Evolutionary conservation across 805 yeast genomes (phyloP).

Genomic region (Metschnikowia chrysomelidarum): DNA sequence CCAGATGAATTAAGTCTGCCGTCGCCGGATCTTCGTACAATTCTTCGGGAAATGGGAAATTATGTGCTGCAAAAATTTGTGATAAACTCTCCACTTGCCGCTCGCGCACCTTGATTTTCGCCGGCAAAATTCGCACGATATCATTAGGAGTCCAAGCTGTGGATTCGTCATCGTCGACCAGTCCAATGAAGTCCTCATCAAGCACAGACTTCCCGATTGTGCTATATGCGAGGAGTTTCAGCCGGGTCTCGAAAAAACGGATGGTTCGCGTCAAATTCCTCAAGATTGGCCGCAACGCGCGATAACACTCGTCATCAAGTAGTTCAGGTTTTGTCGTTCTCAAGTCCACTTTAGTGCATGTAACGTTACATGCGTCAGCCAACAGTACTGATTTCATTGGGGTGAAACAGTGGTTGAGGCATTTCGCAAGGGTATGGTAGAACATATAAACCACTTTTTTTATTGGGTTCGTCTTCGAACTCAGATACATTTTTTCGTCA

Average conservation of each 20-base stretch:
- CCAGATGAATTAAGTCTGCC: conserved; percentile 15
- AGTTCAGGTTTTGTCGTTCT: conserved; percentile 20
- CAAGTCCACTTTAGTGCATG: conserved; percentile 33
- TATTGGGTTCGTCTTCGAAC: conserved; percentile 26
- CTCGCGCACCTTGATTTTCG: conserved; percentile 16
- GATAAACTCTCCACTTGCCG: conserved; percentile 12
- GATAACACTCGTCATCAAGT: conserved; percentile 16
- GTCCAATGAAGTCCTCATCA: conserved; percentile 19
- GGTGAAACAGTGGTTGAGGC: conserved; percentile 31
- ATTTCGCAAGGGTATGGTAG: conserved; percentile 34
- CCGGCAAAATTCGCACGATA: conserved; percentile 21
- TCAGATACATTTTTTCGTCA: conserved; percentile 29
- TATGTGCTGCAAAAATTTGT: conserved; percentile 10
- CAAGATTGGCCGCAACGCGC: conserved; percentile 23
- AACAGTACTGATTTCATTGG: conserved; percentile 35
- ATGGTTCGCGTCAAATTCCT: conserved; percentile 30
- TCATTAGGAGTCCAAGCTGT: conserved; percentile 14
- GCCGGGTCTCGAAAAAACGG: conserved; percentile 33
- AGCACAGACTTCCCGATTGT: conserved; percentile 23
- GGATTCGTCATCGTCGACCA: conserved; percentile 10
- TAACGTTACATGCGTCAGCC: conserved; percentile 33
- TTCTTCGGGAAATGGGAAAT: conserved; percentile 21
- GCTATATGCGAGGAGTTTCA: conserved; percentile 26
- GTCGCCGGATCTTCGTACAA: conserved; percentile 16
- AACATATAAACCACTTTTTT: conserved; percentile 35